Percentiles rank a stretch among this genome's conserved stretches.
Evolutionary conservation across 208 protist species (phyloP).

Genomic region (Trichomonas vaginalis): DNA sequence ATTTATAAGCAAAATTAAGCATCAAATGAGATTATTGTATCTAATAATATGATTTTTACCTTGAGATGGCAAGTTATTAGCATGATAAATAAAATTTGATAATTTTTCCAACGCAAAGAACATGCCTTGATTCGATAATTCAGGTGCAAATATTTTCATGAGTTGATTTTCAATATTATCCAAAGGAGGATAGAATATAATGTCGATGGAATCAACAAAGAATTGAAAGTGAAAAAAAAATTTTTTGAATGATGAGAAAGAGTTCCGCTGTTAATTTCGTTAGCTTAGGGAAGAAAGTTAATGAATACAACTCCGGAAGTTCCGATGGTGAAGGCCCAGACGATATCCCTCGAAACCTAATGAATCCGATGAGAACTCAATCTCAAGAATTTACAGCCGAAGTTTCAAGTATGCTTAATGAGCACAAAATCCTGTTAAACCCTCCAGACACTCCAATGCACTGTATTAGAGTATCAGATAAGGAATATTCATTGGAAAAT

Average conservation of each 20-base stretch:
- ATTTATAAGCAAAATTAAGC: no score
- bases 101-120: no score
- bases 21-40: no score
- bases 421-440: not conserved
- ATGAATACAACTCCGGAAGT: not conserved
- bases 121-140: no score
- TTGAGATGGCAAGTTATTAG: no score
- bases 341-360: not conserved
- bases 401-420: not conserved
- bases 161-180: no score
- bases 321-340: not conserved
- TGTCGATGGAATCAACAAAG: no score
- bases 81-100: no score
- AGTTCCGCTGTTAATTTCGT: not conserved
- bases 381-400: constrained; percentile 15
- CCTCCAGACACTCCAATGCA: not conserved
- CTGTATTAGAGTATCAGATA: not conserved
- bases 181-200: no score
- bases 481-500: not conserved
- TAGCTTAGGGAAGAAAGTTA: not conserved
- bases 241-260: not conserved
- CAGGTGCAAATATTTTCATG: no score
- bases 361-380: not conserved
- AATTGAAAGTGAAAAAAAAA: no score
- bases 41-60: no score